Conservation (phyloP, 208 protist species). For the Wallacemonas sp. region DNA sequence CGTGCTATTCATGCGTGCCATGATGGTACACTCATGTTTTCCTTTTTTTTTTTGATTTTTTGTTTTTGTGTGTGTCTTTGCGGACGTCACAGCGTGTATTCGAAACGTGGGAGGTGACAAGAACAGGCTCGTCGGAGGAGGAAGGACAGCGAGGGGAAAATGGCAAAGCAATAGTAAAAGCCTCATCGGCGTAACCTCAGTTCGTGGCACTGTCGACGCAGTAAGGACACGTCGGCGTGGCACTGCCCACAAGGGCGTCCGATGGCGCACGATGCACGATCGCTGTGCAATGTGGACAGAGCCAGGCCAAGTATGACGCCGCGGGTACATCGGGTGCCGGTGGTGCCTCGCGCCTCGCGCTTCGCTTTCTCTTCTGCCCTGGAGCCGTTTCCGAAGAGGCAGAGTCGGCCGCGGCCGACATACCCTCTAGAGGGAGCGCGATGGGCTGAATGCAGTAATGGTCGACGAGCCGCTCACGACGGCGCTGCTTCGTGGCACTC, state of each 20-base stretch:
- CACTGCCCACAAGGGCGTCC: slow-evolving; percentile 21
- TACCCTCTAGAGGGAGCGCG: slow-evolving; percentile 33
- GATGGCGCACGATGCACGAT: slow-evolving; percentile 34
- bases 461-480: slow-evolving; percentile 53
- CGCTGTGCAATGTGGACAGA: slow-evolving; percentile 70
- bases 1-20: no score
- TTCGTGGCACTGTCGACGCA: slow-evolving; percentile 12
- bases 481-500: slow-evolving; percentile 3
- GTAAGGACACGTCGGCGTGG: slow-evolving; percentile 28
- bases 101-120: no score
- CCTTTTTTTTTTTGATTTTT: not conserved
- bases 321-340: not conserved
- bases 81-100: no score
- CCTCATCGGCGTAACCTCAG: slow-evolving; percentile 20
- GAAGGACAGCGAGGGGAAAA: no score
- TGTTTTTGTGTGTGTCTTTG: not conserved
- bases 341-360: not conserved
- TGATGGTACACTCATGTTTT: no score
- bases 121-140: no score
- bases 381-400: not conserved
- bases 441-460: slow-evolving; percentile 58
- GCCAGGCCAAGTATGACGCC: slow-evolving; percentile 51
- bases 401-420: not conserved
- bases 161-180: no score
- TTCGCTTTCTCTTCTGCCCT: not conserved